These are phyloP conservation scores for Dendrostoma leiphaemia DNA, from an alignment of 2,329 filamentous ascomycete species.

Conservation along the genomic window DNA sequence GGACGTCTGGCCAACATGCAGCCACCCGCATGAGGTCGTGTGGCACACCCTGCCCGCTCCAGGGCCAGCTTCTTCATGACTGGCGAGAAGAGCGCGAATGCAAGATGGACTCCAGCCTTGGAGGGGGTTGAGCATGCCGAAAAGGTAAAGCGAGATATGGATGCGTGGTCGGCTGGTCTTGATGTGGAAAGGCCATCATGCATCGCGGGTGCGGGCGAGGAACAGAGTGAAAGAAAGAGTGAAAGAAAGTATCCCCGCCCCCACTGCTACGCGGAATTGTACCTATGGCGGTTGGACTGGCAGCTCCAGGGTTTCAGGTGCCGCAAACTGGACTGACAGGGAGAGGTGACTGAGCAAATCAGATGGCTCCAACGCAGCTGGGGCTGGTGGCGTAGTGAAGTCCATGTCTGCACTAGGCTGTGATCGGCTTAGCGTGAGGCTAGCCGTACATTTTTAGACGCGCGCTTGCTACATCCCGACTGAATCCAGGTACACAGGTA, in stretches of 20 bases:
- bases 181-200: too few species aligned
- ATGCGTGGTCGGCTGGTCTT: background rate
- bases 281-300: background rate
- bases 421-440: background rate
- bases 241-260: background rate
- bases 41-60: background rate
- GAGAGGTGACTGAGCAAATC: too few species aligned
- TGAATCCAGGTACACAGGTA: too few species aligned
- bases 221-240: too few species aligned
- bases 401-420: background rate
- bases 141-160: too few species aligned
- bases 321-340: too few species aligned
- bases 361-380: too few species aligned
- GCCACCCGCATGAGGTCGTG: background rate
- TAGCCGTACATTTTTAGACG: slow-evolving; percentile 15
- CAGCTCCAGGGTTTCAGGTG: too few species aligned
- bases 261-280: background rate
- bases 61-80: too few species aligned
- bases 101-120: background rate
- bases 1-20: background rate
- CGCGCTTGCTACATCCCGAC: slow-evolving; percentile 13
- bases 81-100: too few species aligned
- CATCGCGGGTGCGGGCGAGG: too few species aligned
- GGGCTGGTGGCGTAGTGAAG: background rate
- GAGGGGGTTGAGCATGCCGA: background rate